A percentile compares a stretch with the other conserved stretches of the same genome.
Evolutionary conservation across 441 rosid species (phyloP).

Genomic region (Erodium moschatum): DNA sequence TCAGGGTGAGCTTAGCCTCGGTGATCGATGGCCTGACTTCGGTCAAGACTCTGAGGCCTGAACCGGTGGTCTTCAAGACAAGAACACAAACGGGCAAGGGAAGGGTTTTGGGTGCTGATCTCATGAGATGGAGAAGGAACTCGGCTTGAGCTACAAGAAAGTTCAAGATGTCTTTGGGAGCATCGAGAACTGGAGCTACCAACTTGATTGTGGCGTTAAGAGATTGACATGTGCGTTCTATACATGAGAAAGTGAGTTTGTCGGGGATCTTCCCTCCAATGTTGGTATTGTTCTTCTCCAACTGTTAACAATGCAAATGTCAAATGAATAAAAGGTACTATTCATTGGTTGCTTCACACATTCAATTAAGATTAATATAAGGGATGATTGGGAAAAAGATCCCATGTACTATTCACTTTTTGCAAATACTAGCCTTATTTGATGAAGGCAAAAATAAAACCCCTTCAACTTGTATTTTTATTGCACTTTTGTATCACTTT

Average conservation of each 20-base stretch:
- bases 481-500: too few species aligned
- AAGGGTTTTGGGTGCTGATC: slow-evolving; percentile 35
- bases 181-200: slow-evolving; percentile 39
- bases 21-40: slow-evolving; percentile 38
- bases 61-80: slow-evolving; percentile 51
- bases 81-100: slow-evolving; percentile 39
- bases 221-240: slow-evolving; percentile 38
- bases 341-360: background rate
- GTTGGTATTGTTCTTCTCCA: slow-evolving; percentile 30
- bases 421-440: too few species aligned
- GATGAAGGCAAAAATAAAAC: too few species aligned
- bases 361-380: background rate
- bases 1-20: slow-evolving; percentile 39
- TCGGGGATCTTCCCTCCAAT: slow-evolving; percentile 37
- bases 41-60: slow-evolving; percentile 52
- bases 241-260: slow-evolving; percentile 43
- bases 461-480: too few species aligned
- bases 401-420: too few species aligned
- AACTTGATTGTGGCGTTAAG: slow-evolving; percentile 36
- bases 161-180: slow-evolving; percentile 44
- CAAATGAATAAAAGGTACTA: background rate
- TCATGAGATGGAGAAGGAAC: slow-evolving; percentile 53
- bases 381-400: too few species aligned
- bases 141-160: slow-evolving; percentile 60
- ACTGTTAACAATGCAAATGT: slow-evolving; percentile 31